Evolutionary conservation across 176 grass and related monocot species (phyloP).

Genomic region (Saccharum officinarum): DNA sequence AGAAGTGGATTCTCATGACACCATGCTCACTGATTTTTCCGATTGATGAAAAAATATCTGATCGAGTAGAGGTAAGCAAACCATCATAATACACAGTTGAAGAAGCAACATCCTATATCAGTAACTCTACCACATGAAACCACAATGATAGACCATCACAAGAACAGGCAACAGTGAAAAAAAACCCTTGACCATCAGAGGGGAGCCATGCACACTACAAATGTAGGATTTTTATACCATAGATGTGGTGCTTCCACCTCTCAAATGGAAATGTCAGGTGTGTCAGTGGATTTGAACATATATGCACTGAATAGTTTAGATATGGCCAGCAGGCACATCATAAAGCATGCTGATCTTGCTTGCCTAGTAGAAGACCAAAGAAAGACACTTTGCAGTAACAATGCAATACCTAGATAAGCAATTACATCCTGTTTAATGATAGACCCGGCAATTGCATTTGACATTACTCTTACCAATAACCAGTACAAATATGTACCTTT

Average conservation of each 20-base stretch:
- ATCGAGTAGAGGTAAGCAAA: background rate
- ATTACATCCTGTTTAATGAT: background rate
- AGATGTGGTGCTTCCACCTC: background rate
- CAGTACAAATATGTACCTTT: slow-evolving; percentile 59
- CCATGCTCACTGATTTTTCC: background rate
- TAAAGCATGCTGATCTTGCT: background rate
- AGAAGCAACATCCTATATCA: background rate
- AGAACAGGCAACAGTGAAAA: background rate
- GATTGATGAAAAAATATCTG: slow-evolving; percentile 8
- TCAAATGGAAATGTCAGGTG: background rate
- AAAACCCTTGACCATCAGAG: background rate
- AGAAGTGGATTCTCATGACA: slow-evolving; percentile 17
- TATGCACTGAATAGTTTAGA: background rate
- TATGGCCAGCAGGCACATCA: background rate
- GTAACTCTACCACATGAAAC: background rate
- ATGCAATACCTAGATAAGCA: background rate
- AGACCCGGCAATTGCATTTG: background rate
- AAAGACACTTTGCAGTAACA: background rate
- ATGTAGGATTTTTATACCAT: background rate
- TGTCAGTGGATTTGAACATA: slow-evolving; percentile 7
- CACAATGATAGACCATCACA: slow-evolving; percentile 6
- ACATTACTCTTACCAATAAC: background rate
- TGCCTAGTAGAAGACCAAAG: background rate
- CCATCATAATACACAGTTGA: slow-evolving; percentile 19
- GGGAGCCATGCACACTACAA: slow-evolving; percentile 10